phyloP scores from a whole-genome alignment of 306 rosid genomes.

The Gynostemma pentaphyllum region DNA sequence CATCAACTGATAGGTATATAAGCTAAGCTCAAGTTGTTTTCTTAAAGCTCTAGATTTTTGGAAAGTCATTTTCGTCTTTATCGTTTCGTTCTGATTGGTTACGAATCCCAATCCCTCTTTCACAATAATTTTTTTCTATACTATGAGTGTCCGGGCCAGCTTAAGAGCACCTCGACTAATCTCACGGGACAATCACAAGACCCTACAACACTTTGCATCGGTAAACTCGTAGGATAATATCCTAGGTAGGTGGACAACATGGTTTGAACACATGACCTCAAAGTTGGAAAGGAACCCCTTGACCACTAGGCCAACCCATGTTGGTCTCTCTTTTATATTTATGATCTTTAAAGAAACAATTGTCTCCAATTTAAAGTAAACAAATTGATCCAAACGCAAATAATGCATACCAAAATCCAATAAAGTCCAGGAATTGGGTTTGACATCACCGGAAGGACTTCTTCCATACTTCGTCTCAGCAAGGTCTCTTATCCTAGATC shows the following conservation, averaged over 20 bases:
- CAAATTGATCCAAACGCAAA: neutral
- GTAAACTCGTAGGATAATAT: too few species aligned
- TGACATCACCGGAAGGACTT: slow-evolving; percentile 60
- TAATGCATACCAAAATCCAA: slow-evolving; percentile 65
- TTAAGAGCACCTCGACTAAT: too few species aligned
- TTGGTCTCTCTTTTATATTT: neutral
- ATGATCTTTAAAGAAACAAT: neutral
- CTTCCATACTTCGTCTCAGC: slow-evolving; percentile 84
- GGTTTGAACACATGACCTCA: too few species aligned
- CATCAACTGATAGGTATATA: neutral
- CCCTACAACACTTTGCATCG: too few species aligned
- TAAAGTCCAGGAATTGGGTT: slow-evolving; percentile 93
- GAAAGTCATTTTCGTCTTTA: neutral
- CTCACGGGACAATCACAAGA: too few species aligned
- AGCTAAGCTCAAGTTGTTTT: neutral
- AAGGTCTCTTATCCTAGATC: slow-evolving; percentile 74
- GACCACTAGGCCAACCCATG: too few species aligned
- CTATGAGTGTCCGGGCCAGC: too few species aligned
- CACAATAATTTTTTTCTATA: too few species aligned
- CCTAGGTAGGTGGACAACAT: too few species aligned
- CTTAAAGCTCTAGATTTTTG: neutral
- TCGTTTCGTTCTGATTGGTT: neutral
- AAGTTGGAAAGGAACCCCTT: too few species aligned
- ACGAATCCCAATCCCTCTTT: neutral
- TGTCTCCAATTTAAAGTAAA: neutral